phyloP scores from a whole-genome alignment of 139 green algal species.

The Chlorella sorokiniana region DNA sequence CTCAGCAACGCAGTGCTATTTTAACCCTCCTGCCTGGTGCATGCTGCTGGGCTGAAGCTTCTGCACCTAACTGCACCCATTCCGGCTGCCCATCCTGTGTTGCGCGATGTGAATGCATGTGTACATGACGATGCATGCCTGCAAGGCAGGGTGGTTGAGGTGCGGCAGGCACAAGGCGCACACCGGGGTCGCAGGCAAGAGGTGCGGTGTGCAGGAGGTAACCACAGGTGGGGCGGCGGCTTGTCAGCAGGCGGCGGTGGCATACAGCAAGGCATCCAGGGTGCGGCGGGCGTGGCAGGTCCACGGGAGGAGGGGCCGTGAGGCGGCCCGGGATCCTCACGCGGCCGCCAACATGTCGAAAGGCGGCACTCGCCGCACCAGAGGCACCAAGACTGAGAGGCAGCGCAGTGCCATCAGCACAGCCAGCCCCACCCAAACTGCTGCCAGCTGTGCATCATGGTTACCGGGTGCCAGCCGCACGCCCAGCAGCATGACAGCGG shows the following conservation, averaged over 20 bases:
- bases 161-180: too few species aligned
- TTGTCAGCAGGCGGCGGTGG: too few species aligned
- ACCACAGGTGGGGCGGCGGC: too few species aligned
- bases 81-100: background rate
- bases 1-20: too few species aligned
- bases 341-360: constrained; percentile 39
- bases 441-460: constrained; percentile 36
- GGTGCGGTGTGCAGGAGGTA: too few species aligned
- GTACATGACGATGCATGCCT: background rate
- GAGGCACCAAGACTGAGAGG: constrained; percentile 60
- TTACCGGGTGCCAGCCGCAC: background rate
- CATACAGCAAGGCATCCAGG: too few species aligned
- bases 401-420: constrained; percentile 68
- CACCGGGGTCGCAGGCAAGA: too few species aligned
- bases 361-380: constrained; percentile 19
- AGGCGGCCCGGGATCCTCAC: background rate
- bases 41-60: background rate
- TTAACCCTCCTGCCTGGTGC: too few species aligned
- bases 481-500: constrained; percentile 47
- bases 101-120: background rate
- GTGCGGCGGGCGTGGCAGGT: background rate
- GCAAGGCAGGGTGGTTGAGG: too few species aligned
- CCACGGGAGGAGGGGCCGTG: background rate
- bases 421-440: constrained; percentile 68
- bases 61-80: background rate